These are phyloP conservation scores for Angomonas ambiguus DNA, from an alignment of 208 protist species.

Conservation along the genomic window DNA sequence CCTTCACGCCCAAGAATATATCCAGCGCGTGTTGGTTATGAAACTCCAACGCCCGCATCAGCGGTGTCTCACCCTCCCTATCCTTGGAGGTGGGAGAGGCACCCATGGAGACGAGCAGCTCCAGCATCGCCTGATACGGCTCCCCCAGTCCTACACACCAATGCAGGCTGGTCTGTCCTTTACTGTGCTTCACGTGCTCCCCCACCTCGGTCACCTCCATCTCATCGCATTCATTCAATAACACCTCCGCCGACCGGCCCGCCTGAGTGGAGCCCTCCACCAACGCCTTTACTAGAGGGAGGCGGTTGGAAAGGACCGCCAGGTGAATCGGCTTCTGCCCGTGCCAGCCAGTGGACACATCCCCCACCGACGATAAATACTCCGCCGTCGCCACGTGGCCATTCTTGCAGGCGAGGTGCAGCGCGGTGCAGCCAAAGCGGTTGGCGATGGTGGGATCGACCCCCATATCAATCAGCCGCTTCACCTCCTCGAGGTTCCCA, in stretches of 20 bases:
- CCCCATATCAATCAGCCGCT: slow-evolving; percentile 67
- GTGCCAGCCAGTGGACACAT: slow-evolving; percentile 66
- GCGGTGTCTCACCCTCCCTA: slow-evolving; percentile 61
- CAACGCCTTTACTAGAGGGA: slow-evolving; percentile 56
- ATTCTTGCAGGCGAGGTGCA: slow-evolving; percentile 85
- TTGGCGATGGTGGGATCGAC: slow-evolving; percentile 71
- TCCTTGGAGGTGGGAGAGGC: slow-evolving; percentile 70
- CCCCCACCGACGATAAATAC: slow-evolving; percentile 54
- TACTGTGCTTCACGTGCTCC: slow-evolving; percentile 42
- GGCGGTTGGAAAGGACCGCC: slow-evolving; percentile 68
- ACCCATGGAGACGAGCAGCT: slow-evolving; percentile 57
- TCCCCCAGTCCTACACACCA: slow-evolving; percentile 74
- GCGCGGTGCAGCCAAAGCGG: slow-evolving; percentile 81
- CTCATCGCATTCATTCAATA: slow-evolving; percentile 82
- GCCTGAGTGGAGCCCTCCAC: slow-evolving; percentile 48
- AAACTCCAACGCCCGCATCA: slow-evolving; percentile 83
- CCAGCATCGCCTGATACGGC: slow-evolving; percentile 64
- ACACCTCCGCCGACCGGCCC: slow-evolving; percentile 40
- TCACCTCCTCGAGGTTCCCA: slow-evolving; percentile 68
- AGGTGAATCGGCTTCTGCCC: slow-evolving; percentile 80
- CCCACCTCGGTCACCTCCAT: slow-evolving; percentile 53
- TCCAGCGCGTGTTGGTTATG: slow-evolving; percentile 47
- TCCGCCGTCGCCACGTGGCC: slow-evolving; percentile 62
- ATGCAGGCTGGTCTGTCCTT: slow-evolving; percentile 72
- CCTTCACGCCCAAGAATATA: slow-evolving; percentile 39